Evolutionary conservation across 116 monocot species (phyloP).

Genomic region (Zostera marina): DNA sequence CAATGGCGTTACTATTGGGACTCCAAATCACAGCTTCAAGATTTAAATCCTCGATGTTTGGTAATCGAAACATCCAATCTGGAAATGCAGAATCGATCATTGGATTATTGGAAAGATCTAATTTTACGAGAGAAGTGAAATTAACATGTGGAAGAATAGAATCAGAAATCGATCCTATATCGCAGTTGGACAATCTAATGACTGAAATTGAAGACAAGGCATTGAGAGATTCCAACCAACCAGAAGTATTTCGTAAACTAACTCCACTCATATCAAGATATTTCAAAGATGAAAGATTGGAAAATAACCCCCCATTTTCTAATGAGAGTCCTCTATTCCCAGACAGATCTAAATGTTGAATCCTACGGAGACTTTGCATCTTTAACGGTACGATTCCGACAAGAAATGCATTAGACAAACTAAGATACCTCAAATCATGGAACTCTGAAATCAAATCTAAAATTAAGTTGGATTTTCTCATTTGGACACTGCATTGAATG

Average conservation of each 20-base stretch:
- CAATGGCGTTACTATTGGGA: too few species aligned
- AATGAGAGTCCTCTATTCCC: too few species aligned
- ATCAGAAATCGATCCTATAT: background rate
- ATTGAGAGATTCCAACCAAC: background rate
- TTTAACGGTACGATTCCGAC: conserved; percentile 11
- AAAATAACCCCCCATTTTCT: too few species aligned
- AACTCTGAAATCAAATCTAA: conserved; percentile 20
- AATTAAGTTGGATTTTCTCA: background rate
- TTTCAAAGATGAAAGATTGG: background rate
- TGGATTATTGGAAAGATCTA: background rate
- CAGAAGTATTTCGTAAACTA: background rate
- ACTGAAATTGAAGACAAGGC: background rate
- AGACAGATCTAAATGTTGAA: conserved; percentile 12
- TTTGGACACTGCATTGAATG: too few species aligned
- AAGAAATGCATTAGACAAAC: conserved; percentile 13
- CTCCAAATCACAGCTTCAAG: too few species aligned
- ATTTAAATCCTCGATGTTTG: too few species aligned
- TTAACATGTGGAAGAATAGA: background rate
- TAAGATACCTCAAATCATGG: conserved; percentile 10
- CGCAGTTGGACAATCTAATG: background rate
- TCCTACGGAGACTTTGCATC: conserved; percentile 21
- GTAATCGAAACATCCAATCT: background rate
- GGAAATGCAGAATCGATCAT: background rate
- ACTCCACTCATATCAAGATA: background rate
- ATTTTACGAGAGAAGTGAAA: background rate